A percentile compares a stretch with the other conserved stretches of the same genome.
phyloP scores from a whole-genome alignment of 345 rosid species.

The Litchi chinensis region DNA sequence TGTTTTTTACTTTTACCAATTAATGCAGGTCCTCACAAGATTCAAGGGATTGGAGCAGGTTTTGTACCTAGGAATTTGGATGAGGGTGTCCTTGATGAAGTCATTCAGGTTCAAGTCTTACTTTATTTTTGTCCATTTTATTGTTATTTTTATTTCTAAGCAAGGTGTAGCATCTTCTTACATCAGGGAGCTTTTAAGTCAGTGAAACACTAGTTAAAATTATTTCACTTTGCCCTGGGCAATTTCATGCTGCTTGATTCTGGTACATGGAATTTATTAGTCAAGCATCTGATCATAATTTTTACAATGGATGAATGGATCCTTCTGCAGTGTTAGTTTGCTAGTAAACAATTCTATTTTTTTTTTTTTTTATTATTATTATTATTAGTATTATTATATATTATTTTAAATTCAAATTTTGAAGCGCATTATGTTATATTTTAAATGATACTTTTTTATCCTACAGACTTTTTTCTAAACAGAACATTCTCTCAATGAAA shows the following conservation, averaged over 20 bases:
- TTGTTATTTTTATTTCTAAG: neutral
- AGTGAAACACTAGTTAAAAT: neutral
- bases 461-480: neutral
- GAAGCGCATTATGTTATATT: neutral
- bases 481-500: neutral
- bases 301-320: neutral
- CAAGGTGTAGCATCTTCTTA: neutral
- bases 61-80: slow-evolving; percentile 88
- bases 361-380: no score
- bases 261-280: neutral
- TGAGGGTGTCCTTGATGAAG: slow-evolving; percentile 75
- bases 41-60: slow-evolving; percentile 99
- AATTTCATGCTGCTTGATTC: neutral
- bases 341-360: neutral
- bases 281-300: neutral
- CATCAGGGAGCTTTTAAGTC: neutral
- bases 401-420: neutral
- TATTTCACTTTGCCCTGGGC: neutral
- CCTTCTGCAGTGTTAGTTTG: neutral
- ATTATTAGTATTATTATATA: neutral
- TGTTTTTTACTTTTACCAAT: slow-evolving; percentile 11
- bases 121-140: slow-evolving; percentile 18
- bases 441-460: neutral
- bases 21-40: slow-evolving; percentile 91
- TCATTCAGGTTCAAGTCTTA: slow-evolving; percentile 57